Evolutionary conservation across 768 basidiomycete species (phyloP).

Genomic region (Paxillus rubicundulus): DNA sequence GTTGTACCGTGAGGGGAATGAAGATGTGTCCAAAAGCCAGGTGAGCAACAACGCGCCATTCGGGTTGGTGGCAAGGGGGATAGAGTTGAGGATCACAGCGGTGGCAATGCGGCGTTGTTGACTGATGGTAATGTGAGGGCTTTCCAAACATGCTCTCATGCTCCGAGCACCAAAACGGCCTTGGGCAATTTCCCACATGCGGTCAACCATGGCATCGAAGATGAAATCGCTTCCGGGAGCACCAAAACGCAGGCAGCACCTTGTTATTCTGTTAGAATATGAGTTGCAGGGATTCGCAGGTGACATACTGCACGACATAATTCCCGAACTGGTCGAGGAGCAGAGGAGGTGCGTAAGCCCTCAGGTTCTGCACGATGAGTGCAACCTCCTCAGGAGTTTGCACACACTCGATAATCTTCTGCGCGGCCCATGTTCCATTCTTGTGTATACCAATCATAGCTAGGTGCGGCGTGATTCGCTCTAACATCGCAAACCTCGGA

Average conservation of each 20-base stretch:
- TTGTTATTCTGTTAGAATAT: constrained; percentile 28
- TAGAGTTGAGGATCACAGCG: constrained; percentile 93
- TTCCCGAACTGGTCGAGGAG: constrained; percentile 93
- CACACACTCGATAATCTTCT: constrained; percentile 98
- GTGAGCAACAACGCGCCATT: constrained; percentile 95
- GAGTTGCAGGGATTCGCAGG: not conserved
- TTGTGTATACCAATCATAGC: constrained; percentile 99
- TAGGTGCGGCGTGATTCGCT: constrained; percentile 88
- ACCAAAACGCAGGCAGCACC: constrained; percentile 89
- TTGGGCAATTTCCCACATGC: constrained; percentile 98
- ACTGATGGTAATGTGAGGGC: constrained; percentile 77
- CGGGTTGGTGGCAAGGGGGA: constrained; percentile 95
- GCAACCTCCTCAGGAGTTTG: constrained; percentile 82
- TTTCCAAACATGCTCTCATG: constrained; percentile 96
- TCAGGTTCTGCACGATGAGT: constrained; percentile 80
- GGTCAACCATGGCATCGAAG: constrained; percentile 96
- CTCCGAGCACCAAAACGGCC: constrained; percentile 97
- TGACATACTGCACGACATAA: constrained; percentile 85
- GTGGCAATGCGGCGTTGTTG: constrained; percentile 96
- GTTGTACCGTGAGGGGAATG: constrained; percentile 93
- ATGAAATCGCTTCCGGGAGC: constrained; percentile 91
- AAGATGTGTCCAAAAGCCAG: constrained; percentile 94
- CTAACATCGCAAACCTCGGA: constrained; percentile 87
- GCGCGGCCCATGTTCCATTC: constrained; percentile 99
- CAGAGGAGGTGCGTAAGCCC: constrained; percentile 90